A percentile compares a stretch with the other conserved stretches of the same genome.
These are phyloP conservation scores for Setaria italica DNA, from an alignment of 202 grass and related monocot species.

Conservation along the genomic window DNA sequence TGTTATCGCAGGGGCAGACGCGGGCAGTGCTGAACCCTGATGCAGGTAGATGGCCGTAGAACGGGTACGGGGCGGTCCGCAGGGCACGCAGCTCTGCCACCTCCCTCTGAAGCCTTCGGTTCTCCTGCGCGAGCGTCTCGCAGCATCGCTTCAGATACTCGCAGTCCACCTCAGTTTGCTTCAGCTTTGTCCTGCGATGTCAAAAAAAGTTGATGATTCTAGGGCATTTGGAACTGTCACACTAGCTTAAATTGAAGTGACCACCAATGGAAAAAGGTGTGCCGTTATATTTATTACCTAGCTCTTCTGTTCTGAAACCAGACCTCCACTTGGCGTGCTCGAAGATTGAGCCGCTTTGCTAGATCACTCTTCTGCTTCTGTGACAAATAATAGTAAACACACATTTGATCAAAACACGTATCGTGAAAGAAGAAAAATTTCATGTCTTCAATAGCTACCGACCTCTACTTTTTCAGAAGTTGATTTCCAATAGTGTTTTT, in stretches of 20 bases:
- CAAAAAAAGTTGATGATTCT: neutral
- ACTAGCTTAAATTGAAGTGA: neutral
- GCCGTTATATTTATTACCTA: constrained; percentile 43
- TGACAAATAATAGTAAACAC: neutral
- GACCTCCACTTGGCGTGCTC: constrained; percentile 80
- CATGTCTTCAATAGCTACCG: neutral
- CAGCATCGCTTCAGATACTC: constrained; percentile 72
- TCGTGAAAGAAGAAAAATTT: neutral
- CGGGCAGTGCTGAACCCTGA: constrained; percentile 23
- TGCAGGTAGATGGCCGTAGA: constrained; percentile 26
- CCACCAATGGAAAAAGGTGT: neutral
- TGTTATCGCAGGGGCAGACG: constrained; percentile 4
- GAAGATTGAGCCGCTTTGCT: constrained; percentile 61
- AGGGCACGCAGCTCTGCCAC: constrained; percentile 60
- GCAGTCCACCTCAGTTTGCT: constrained; percentile 77
- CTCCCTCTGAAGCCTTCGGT: constrained; percentile 71
- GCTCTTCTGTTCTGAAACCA: constrained; percentile 97
- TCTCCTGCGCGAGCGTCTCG: constrained; percentile 63
- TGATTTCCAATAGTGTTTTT: constrained; percentile 1
- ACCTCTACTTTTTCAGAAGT: neutral
- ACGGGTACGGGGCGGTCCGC: constrained; percentile 25
- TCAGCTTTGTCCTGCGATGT: constrained; percentile 69
- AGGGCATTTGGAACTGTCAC: neutral
- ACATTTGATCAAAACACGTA: neutral
- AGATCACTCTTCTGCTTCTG: constrained; percentile 71